Evolutionary conservation across 2,329 filamentous ascomycete species (phyloP), one percentile per base, ranked within the genome.

Genomic region (Claviceps lovelessii): DNA sequence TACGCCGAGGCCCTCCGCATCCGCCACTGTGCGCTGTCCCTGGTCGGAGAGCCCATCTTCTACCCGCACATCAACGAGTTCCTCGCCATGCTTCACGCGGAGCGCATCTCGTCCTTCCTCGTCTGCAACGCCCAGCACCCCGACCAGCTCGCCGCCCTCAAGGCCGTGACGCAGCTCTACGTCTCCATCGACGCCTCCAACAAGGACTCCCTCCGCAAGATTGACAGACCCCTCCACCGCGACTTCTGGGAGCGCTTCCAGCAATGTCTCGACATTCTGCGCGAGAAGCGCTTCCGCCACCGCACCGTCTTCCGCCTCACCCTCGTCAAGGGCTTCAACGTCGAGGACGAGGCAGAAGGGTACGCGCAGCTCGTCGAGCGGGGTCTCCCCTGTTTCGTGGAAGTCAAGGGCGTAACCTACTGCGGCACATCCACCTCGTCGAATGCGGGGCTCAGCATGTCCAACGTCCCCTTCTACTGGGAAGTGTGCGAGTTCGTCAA

Each of bases 221-320:
- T 98, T 63, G 91, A 97, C 68, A 77, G 91, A 0, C 93, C 91
- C 0, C 78, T 98, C 4, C 90, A 97, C 71, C 83, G 93, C 52
- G 91, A 97, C 71, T 98, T 95, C 71, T 97, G 91, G 93, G 90
- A 96, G 71, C 84, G 93, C 5, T 96, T 97, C 78, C 83, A 88
- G 65, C 79, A 85, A 37, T 97, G 93, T 65, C 79, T 97, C 39
- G 89, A 94, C 57, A 95, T 98, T 58, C 73, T 97, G 28, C 81
- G 87, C 17, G 85, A 87, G 67, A 86, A 88, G 70, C 81, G 91
- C 45, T 85, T 88, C 73, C 78, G 84, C 54, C 91, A 96, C 67
- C 84, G 91, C 54, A 97, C 93, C 6, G 93, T 97, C 4, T 97
- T 95, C 76, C 84, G 93, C 1, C 78, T 97, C 4, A 97, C 91